Evolutionary conservation across 495 filamentous ascomycete species (phyloP), one percentile per base, ranked within the genome.

Genomic region (Sabuloglossum arenarium): DNA sequence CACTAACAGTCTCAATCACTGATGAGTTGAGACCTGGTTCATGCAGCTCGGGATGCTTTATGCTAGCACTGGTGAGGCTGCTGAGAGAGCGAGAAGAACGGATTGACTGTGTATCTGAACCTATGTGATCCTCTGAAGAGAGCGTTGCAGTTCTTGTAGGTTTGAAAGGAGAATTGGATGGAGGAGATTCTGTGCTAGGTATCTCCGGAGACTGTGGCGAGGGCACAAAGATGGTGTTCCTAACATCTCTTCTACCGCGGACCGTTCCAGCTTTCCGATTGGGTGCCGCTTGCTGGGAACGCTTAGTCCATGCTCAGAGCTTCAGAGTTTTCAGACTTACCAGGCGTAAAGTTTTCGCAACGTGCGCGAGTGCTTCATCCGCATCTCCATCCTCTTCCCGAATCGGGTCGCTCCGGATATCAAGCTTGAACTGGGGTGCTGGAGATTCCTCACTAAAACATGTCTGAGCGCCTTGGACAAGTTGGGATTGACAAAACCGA

Each of bases 371-470:
- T 0, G 93, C 91, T 45, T 85, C 82, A 67, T 91, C 81, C 1
- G 86, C 86, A 65, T 94, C 87, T 55, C 74, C 79, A 60, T 90
- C 86, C 21, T 58, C 56, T 23, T 59, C 57, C 29, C 81, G 80
- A 56, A 99, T 93, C 0, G 94, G 90, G 58, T 93, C 85, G 60
- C 87, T 88, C 59, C 86, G 76, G 59, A 99, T 99, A 58, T 82
- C 91, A 27, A 99, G 71, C 65, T 91, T 97, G 69, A 94, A 85
- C 56, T 83, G 74, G 27, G 79, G 73, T 21, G 58, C 12, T 51
- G 86, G 83, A 37, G 86, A 84, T 55, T 65, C 67, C 66, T 80
- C 73, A 53, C 58, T 59, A 59, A 68, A 42, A 27, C 24, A 6
- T 51, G 11, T 32, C 37, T 67, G 19, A 67, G 61, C 54, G 42